phyloP scores from a whole-genome alignment of 148 eudicot genomes.

The Rheum nobile region DNA sequence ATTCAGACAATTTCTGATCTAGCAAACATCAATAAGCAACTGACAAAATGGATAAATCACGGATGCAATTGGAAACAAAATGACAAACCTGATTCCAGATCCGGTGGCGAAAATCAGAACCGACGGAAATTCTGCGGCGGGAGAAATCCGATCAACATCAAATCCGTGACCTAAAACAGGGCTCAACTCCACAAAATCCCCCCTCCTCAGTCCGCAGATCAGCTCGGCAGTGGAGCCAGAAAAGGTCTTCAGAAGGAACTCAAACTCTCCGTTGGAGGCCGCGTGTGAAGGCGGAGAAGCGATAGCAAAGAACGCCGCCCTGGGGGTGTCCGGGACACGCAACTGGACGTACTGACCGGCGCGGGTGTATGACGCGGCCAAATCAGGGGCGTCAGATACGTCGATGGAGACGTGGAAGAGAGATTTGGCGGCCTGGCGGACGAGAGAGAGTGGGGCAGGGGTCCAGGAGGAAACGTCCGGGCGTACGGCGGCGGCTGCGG shows the following conservation, averaged over 20 bases:
- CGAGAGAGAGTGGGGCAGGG: constrained; percentile 36
- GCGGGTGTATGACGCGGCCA: constrained; percentile 42
- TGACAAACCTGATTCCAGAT: constrained; percentile 74
- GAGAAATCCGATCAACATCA: constrained; percentile 40
- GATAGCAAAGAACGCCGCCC: constrained; percentile 56
- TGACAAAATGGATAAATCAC: background rate
- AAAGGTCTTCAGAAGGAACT: constrained; percentile 61
- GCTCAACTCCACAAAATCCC: constrained; percentile 65
- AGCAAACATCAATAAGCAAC: background rate
- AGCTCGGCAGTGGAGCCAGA: constrained; percentile 82
- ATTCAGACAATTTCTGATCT: background rate
- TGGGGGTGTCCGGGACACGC: constrained; percentile 35
- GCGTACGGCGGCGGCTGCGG: constrained; percentile 44
- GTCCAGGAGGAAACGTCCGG: constrained; percentile 54
- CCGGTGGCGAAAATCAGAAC: constrained; percentile 87
- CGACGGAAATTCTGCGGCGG: constrained; percentile 39
- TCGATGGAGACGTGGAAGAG: constrained; percentile 68
- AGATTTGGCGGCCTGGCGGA: constrained; percentile 69
- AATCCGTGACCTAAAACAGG: constrained; percentile 68
- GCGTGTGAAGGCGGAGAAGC: constrained; percentile 66
- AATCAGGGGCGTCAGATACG: constrained; percentile 55
- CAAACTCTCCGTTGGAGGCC: constrained; percentile 37
- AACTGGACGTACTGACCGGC: constrained; percentile 84
- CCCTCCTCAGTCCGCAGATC: constrained; percentile 41
- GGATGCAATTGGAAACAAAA: background rate